Base-by-base conservation (phyloP, 352 stramenopile genomes). In the Phytophthora pisi region DNA sequence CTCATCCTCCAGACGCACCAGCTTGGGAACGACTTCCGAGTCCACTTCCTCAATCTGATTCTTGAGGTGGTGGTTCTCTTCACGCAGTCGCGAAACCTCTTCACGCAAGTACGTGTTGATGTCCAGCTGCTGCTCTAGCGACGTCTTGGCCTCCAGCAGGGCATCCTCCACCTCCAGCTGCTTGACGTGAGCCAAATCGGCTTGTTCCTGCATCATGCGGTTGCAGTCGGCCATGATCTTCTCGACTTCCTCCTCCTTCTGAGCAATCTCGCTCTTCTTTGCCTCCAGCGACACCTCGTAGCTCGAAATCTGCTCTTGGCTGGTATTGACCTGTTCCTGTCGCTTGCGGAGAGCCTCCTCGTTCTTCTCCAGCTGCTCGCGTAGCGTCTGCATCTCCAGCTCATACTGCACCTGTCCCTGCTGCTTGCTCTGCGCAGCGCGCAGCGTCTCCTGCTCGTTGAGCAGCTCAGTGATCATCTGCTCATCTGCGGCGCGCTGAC, bases 11-110 rank as follows among this genome's bases (percentile, higher is more conserved):
- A 96, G 72, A 10, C 79, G 80, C 23, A 96, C 72, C 26, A 96
- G 70, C 69, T 92, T 93, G 5, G 88, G 86, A 24, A 85, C 88
- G 36, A 96, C 80, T 68, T 94, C 85, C 31, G 84, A 89, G 62
- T 96, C 88, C 74, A 94, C 90, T 71, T 94, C 86, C 18, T 90
- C 61, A 56, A 96, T 94, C 71, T 93, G 87, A 57, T 96, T 93
- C 71, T 96, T 94, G 18, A 96, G 57, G 50, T 93, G 83, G 53
- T 91, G 79, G 53, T 90, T 96, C 62, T 94, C 88, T 68, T 94
- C 82, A n/a, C 88, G 86, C 31, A 93, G 65, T 40, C 88, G 88
- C 16, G 76, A 78, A 2, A 96, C 82, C 70, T 96, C 88, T 50
- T 92, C 80, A 26, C 85, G 81, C 49, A 96, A 61, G 66, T 93